Conservation (phyloP, 345 rosid genomes). For the Carallia pectinifolia region DNA sequence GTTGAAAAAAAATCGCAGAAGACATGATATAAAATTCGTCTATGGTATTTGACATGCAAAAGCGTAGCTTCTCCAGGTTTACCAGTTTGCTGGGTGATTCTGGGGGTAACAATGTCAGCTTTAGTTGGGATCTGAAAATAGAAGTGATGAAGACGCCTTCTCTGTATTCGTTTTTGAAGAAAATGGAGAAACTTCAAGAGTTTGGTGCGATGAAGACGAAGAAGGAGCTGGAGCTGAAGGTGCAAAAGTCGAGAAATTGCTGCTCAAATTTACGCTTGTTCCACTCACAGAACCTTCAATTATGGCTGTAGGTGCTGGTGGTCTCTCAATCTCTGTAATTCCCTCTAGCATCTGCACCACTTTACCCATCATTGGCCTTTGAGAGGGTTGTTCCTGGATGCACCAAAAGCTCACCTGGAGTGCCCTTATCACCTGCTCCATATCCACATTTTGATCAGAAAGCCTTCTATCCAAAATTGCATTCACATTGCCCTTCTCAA, state of each 20-base stretch:
- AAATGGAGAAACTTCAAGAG: conserved; percentile 38
- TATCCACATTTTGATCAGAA: conserved; percentile 8
- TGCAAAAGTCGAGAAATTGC: conserved; percentile 41
- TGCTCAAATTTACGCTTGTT: conserved; percentile 40
- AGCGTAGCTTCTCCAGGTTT: background rate
- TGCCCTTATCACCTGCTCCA: conserved; percentile 22
- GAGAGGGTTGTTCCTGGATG: conserved; percentile 32
- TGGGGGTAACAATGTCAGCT: conserved; percentile 2
- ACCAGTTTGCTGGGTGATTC: background rate
- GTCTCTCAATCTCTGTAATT: conserved; percentile 42
- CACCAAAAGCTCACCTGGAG: conserved; percentile 27
- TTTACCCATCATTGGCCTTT: conserved; percentile 28
- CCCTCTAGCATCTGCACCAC: conserved; percentile 43
- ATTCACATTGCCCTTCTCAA: conserved; percentile 26
- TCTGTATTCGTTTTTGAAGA: conserved; percentile 36
- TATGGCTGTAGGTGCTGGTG: conserved; percentile 43
- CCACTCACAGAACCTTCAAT: conserved; percentile 35
- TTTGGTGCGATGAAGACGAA: conserved; percentile 47
- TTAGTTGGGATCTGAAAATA: conserved; percentile 22
- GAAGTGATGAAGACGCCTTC: conserved; percentile 36
- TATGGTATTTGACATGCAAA: background rate
- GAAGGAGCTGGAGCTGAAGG: conserved; percentile 39
- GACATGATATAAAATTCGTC: conserved; percentile 8
- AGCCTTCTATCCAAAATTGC: conserved; percentile 21
- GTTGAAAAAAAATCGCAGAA: background rate